phyloP scores from a whole-genome alignment of 768 basidiomycete species.

The Mycena epipterygia region DNA sequence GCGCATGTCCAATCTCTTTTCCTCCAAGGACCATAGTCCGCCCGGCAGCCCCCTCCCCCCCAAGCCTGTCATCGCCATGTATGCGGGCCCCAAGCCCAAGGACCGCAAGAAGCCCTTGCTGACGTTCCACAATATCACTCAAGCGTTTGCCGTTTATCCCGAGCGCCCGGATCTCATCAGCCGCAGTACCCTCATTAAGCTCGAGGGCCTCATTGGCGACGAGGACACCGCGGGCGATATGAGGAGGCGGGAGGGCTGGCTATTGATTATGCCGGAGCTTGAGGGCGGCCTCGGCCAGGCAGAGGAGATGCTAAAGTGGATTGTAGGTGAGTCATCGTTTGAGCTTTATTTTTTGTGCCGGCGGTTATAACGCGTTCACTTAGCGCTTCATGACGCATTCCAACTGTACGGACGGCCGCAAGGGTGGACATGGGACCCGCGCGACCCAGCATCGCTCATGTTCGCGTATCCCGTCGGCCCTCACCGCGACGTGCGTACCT shows the following conservation, averaged over 20 bases:
- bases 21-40: constrained; percentile 54
- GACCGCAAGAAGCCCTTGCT: constrained; percentile 81
- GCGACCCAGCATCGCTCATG: constrained; percentile 86
- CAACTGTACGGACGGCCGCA: constrained; percentile 90
- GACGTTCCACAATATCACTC: constrained; percentile 77
- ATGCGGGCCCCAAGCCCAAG: constrained; percentile 73
- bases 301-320: constrained; percentile 92
- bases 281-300: constrained; percentile 73
- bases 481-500: constrained; percentile 78
- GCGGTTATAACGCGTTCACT: constrained; percentile 29
- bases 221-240: constrained; percentile 78
- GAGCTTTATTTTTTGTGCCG: neutral
- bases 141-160: constrained; percentile 96
- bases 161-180: constrained; percentile 94
- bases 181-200: constrained; percentile 90
- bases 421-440: constrained; percentile 91
- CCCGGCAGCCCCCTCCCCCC: constrained; percentile 44
- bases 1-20: constrained; percentile 81
- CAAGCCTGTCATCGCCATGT: constrained; percentile 68
- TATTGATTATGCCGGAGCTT: constrained; percentile 91
- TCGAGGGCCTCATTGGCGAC: constrained; percentile 88
- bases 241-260: constrained; percentile 84
- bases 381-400: constrained; percentile 90
- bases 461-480: constrained; percentile 95
- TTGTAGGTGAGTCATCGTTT: constrained; percentile 72